Evolutionary conservation across 176 grass and related monocot species (phyloP).

Genomic region (Luzula sylvatica): DNA sequence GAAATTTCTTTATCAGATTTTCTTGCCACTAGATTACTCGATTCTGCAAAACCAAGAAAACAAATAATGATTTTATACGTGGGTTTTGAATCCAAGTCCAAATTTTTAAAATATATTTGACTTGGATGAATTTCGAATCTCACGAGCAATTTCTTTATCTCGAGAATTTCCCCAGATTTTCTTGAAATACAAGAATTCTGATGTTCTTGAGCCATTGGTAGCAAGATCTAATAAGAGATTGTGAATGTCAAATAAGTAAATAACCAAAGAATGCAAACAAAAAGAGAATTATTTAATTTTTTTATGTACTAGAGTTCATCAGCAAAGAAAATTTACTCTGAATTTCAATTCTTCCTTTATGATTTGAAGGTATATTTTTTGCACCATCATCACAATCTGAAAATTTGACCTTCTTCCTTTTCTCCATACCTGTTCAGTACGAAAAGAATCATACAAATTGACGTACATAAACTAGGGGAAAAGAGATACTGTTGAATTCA

Average conservation of each 20-base stretch:
- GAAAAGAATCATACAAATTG: neutral
- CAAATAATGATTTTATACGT: conserved; percentile 13
- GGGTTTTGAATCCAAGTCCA: neutral
- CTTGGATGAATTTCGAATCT: conserved; percentile 19
- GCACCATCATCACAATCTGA: conserved; percentile 31
- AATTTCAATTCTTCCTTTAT: conserved; percentile 1
- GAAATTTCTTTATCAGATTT: conserved; percentile 17
- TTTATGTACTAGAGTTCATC: conserved; percentile 6
- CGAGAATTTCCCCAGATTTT: conserved; percentile 43
- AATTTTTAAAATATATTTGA: too few species aligned
- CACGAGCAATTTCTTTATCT: conserved; percentile 22
- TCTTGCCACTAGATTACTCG: conserved; percentile 3
- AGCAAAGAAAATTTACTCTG: neutral
- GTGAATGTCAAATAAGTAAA: conserved; percentile 15
- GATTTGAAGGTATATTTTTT: conserved; percentile 15
- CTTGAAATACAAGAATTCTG: conserved; percentile 58
- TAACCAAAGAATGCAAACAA: conserved; percentile 1
- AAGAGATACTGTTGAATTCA: too few species aligned
- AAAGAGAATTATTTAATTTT: neutral
- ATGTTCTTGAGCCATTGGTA: conserved; percentile 43
- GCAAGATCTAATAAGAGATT: conserved; percentile 23
- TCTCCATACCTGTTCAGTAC: conserved; percentile 40
- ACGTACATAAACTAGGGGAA: neutral
- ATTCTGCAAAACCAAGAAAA: conserved; percentile 40
- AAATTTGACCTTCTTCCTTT: conserved; percentile 52